Conservation (phyloP, 2,329 filamentous ascomycete genomes). For the Neonectria ditissima region DNA sequence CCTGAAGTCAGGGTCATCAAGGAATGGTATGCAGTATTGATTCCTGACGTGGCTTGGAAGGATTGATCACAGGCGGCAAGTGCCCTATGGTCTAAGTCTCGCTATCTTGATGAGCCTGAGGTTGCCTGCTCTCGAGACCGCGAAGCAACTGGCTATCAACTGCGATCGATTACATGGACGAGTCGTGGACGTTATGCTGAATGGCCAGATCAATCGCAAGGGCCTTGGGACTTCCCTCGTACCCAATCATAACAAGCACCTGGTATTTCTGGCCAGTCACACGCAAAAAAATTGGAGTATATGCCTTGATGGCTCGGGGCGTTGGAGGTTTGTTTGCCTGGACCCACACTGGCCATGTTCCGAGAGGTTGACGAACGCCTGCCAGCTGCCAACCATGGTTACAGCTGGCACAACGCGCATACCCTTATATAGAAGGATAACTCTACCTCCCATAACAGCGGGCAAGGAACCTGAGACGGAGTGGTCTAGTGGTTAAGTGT, state of each 20-base stretch:
- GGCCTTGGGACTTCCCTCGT: not conserved
- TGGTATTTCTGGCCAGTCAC: not conserved
- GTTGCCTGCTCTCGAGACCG: not conserved
- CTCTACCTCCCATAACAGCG: conserved; percentile 18
- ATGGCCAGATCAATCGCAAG: too few relatives aligned
- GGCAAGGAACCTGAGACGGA: conserved; percentile 19
- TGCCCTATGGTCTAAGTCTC: not conserved
- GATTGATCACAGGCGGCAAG: not conserved
- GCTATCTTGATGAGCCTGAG: too few relatives aligned
- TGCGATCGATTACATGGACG: not conserved
- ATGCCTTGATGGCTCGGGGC: not conserved
- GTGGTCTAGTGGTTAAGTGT: conserved; percentile 13
- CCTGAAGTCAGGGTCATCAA: not conserved
- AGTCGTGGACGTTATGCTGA: not conserved
- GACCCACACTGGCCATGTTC: not conserved
- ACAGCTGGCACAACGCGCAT: not conserved
- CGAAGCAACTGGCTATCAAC: not conserved
- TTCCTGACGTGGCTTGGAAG: not conserved
- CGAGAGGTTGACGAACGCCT: conserved; percentile 15
- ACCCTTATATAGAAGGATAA: conserved; percentile 24
- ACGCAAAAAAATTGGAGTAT: too few relatives aligned
- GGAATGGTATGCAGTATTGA: not conserved
- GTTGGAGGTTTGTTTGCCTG: not conserved
- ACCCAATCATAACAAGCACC: not conserved
- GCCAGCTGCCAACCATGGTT: conserved; percentile 23